Evolutionary conservation across 2,329 filamentous ascomycete species (phyloP).

Genomic region (Raffaelea albimanens): DNA sequence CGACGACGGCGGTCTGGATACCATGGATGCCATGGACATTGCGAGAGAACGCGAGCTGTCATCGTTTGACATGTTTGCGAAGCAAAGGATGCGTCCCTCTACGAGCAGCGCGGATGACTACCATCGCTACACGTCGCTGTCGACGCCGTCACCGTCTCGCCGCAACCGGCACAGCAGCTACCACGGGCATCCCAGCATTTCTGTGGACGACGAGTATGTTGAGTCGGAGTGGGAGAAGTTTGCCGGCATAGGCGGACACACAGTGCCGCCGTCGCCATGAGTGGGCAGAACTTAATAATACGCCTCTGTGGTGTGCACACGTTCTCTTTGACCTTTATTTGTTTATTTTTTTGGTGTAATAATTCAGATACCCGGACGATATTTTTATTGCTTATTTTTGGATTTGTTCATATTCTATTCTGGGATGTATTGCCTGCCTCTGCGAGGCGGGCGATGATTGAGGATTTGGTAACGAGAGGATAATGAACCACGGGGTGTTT

Average conservation of each 20-base stretch:
- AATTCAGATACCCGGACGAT: too few species aligned
- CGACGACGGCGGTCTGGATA: background rate
- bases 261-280: constrained; percentile 7
- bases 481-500: too few species aligned
- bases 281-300: too few species aligned
- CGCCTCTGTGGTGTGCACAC: too few species aligned
- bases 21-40: too few species aligned
- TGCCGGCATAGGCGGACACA: constrained; percentile 33
- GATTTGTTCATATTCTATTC: background rate
- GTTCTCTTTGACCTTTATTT: too few species aligned
- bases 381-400: background rate
- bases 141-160: background rate
- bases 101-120: too few species aligned
- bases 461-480: too few species aligned
- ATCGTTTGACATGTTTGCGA: background rate
- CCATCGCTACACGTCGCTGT: too few species aligned
- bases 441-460: too few species aligned
- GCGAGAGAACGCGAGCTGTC: background rate
- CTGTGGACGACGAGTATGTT: constrained; percentile 14
- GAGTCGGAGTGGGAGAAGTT: constrained; percentile 36
- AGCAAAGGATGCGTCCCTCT: background rate
- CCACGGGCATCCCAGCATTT: background rate
- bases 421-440: background rate
- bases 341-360: too few species aligned
- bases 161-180: constrained; percentile 10